Conservation (phyloP, 2,329 filamentous ascomycete genomes). For the Leptoxyphium fumago region DNA sequence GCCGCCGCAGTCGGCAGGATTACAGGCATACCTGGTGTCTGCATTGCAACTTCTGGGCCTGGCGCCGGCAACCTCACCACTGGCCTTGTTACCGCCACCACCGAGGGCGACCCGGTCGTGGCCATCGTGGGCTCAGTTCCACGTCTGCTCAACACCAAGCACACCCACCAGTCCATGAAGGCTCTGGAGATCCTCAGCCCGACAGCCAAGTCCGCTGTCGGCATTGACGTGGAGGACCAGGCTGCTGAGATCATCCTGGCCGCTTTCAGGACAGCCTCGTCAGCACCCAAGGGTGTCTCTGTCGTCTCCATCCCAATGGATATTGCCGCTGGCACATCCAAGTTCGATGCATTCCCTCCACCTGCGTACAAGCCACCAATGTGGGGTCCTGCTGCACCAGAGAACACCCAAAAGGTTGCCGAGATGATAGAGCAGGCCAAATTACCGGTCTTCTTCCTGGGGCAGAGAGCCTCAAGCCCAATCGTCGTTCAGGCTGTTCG, state of each 20-base stretch:
- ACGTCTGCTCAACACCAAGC: slow-evolving; percentile 28
- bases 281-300: slow-evolving; percentile 28
- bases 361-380: slow-evolving; percentile 27
- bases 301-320: slow-evolving; percentile 33
- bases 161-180: slow-evolving; percentile 34
- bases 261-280: slow-evolving; percentile 29
- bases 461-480: slow-evolving; percentile 27
- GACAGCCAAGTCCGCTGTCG: slow-evolving; percentile 28
- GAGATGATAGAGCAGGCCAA: slow-evolving; percentile 19
- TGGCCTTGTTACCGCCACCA: slow-evolving; percentile 33
- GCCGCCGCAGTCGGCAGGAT: slow-evolving; percentile 33
- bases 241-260: slow-evolving; percentile 33
- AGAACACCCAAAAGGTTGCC: slow-evolving; percentile 21
- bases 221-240: slow-evolving; percentile 33
- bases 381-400: slow-evolving; percentile 25
- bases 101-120: slow-evolving; percentile 33
- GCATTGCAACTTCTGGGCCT: slow-evolving; percentile 33
- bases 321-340: slow-evolving; percentile 26
- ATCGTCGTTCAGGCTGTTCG: slow-evolving; percentile 29
- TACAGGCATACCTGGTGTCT: slow-evolving; percentile 32
- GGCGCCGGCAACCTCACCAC: slow-evolving; percentile 34
- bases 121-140: slow-evolving; percentile 35
- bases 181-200: slow-evolving; percentile 30
- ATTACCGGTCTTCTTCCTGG: slow-evolving; percentile 32
- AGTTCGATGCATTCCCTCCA: slow-evolving; percentile 25